These are phyloP conservation scores for Pseudocercospora fuligena DNA, from an alignment of 2,329 filamentous ascomycete species.

Conservation along the genomic window DNA sequence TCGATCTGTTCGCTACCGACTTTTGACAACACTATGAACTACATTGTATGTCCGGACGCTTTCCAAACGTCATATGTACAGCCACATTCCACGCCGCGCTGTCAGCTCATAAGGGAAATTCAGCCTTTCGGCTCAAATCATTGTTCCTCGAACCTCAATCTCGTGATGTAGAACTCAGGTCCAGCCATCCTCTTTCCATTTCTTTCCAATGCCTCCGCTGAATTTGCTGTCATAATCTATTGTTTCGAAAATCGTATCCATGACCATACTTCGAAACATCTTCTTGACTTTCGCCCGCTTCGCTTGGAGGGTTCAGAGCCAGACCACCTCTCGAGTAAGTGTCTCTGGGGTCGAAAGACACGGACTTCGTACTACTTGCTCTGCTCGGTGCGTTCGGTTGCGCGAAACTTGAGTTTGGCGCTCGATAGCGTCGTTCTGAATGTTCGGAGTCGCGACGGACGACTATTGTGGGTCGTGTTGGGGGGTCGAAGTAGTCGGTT, in stretches of 20 bases:
- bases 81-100: not conserved
- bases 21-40: not conserved
- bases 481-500: conserved; percentile 19
- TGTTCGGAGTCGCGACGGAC: not conserved
- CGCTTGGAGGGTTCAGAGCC: conserved; percentile 27
- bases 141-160: too few species aligned
- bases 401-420: conserved; percentile 23
- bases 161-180: not conserved
- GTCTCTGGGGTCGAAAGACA: conserved; percentile 23
- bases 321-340: conserved; percentile 14
- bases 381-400: conserved; percentile 18
- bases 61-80: not conserved
- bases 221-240: conserved; percentile 2
- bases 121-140: too few species aligned
- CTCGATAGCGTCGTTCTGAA: conserved; percentile 17
- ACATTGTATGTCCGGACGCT: not conserved
- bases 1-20: not conserved
- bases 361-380: conserved; percentile 18
- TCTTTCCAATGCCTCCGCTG: not conserved
- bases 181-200: not conserved
- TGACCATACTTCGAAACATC: conserved; percentile 6
- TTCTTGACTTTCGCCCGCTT: conserved; percentile 25
- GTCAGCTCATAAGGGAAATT: too few species aligned
- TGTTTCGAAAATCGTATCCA: not conserved
- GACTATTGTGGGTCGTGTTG: not conserved